Conservation (phyloP, 2,329 filamentous ascomycete species). For the Cytospora leucostoma region DNA sequence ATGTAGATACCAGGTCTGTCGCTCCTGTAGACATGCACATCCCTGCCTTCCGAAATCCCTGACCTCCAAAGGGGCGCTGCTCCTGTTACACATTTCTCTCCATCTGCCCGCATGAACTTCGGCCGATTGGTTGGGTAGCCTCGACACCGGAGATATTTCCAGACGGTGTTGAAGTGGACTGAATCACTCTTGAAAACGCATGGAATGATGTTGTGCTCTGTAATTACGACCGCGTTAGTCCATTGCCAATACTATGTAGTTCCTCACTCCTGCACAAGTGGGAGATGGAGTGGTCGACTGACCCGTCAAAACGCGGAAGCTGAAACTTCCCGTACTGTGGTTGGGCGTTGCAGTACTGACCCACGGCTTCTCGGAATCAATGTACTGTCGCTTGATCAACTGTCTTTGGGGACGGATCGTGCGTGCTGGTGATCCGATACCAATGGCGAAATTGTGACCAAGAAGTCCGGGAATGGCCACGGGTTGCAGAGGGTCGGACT, state of each 20-base stretch:
- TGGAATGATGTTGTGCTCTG: neutral
- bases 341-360: neutral
- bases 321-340: neutral
- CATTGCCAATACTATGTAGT: too few relatives aligned
- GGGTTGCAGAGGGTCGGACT: neutral
- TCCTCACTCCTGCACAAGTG: too few relatives aligned
- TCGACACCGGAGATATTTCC: neutral
- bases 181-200: neutral
- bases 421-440: neutral
- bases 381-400: neutral
- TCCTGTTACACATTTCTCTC: too few relatives aligned
- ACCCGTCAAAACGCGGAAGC: neutral
- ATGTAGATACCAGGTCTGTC: neutral
- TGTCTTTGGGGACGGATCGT: neutral
- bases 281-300: too few relatives aligned
- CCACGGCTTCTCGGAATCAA: neutral
- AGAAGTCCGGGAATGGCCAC: neutral
- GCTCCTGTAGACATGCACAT: neutral
- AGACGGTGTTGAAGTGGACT: neutral
- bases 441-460: neutral
- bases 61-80: too few relatives aligned
- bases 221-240: neutral
- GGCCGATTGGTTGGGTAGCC: neutral
- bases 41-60: too few relatives aligned
- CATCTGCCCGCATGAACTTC: neutral